Evolutionary conservation across 306 rosid species (phyloP).

Genomic region (Inga leiocalycina): DNA sequence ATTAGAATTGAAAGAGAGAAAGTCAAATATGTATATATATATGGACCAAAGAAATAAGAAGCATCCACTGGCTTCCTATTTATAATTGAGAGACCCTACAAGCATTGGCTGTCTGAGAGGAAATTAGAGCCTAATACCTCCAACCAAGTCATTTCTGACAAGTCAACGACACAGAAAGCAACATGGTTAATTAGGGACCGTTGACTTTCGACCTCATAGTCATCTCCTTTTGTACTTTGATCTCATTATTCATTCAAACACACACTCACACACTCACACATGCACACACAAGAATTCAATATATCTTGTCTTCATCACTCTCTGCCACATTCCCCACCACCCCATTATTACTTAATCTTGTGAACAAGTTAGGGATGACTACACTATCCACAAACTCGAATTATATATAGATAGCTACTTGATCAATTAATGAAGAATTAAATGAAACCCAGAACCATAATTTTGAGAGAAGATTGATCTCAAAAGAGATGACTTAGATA

Average conservation of each 20-base stretch:
- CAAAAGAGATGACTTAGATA: background rate
- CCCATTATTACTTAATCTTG: slow-evolving; percentile 10
- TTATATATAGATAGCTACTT: background rate
- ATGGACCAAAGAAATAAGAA: slow-evolving; percentile 13
- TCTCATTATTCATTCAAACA: slow-evolving; percentile 22
- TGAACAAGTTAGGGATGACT: background rate
- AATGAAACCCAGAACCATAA: background rate
- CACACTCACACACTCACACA: background rate
- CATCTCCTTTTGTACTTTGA: slow-evolving; percentile 25
- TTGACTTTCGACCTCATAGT: slow-evolving; percentile 55
- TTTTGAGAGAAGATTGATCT: background rate
- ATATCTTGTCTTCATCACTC: slow-evolving; percentile 41
- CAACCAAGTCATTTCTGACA: slow-evolving; percentile 55
- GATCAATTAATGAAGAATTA: background rate
- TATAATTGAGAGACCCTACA: slow-evolving; percentile 46
- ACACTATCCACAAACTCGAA: background rate
- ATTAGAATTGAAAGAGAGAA: background rate
- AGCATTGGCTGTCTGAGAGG: slow-evolving; percentile 37
- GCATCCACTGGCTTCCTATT: background rate
- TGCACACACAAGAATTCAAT: slow-evolving; percentile 31
- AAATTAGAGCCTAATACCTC: slow-evolving; percentile 43
- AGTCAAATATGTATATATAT: background rate
- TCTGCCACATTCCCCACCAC: slow-evolving; percentile 30
- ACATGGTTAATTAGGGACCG: slow-evolving; percentile 40
- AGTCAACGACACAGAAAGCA: slow-evolving; percentile 49